Base-by-base conservation (phyloP, 2,329 filamentous ascomycete species). In the Neofusicoccum ribis region DNA sequence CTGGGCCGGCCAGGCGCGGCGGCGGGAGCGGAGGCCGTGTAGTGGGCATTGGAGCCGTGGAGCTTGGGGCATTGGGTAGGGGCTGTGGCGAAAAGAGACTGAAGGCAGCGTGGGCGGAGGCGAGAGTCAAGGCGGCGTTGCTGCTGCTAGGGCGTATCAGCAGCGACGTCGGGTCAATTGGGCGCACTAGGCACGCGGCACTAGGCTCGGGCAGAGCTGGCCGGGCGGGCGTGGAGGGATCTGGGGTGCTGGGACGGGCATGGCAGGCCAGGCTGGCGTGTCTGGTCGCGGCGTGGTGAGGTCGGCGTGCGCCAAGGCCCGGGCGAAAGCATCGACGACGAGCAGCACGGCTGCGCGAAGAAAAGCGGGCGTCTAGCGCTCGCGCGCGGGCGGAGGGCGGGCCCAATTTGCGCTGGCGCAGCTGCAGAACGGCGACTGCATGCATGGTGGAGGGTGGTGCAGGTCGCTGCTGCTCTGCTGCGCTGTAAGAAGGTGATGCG, bases 401-500 rank as follows among this genome's bases (percentile, higher is more conserved):
- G 41, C 56, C 56, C 56, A 47, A 43, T 36, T 34, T 27, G 56
- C 56, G 56, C 56, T 46, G 56, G 56, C 56, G 56, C 56, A 60
- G 56, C 56, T 60, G 56, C 56, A 60, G 27, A 36, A 20, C 54
- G 54, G 54, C 54, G 54, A 58, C 39, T 43, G 54, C 54, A 46
- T 60, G 47, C 61, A 51, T 63, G 59, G 59, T 63, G 59, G 59
- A 63, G 59, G 59, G 46, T 51, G 59, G 46, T 51, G 46, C 51
- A 52, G 61, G 61, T 36, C 36, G 46, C 27, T 23, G 61, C 39
- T 52, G 61, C 61, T 52, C 61, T 59, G 62, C 62, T 39, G 51
- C 51, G 62, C 62, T 41, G 62, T 49, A 59, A 56, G 49, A 44
- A 31, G 27, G 51, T 59, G 62, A 64, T 64, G 62, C 62, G 62